Conservation (phyloP, 2,329 filamentous ascomycete species). For the Diaporthe sp. region DNA sequence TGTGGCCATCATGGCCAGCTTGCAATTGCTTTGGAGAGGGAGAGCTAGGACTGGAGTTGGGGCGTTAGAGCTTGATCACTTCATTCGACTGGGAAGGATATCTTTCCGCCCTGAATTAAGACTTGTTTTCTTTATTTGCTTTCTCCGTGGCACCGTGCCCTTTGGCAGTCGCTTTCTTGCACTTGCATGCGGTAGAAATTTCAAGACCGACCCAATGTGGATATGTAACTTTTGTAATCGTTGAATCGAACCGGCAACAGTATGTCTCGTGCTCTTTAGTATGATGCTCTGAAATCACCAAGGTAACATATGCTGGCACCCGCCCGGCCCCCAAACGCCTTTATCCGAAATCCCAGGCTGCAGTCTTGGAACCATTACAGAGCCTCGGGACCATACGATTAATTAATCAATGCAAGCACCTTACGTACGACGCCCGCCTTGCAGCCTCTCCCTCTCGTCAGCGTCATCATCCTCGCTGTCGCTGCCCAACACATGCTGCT, state of each 20-base stretch:
- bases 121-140: too few species aligned
- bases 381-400: neutral
- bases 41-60: slow-evolving; percentile 7
- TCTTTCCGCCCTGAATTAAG: neutral
- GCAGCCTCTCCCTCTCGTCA: slow-evolving; percentile 47
- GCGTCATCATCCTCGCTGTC: slow-evolving; percentile 58
- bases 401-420: neutral
- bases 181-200: neutral
- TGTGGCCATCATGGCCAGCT: neutral
- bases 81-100: neutral
- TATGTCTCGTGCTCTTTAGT: neutral
- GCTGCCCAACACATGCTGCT: slow-evolving; percentile 64
- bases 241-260: neutral
- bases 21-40: neutral
- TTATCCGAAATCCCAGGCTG: neutral
- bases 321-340: neutral
- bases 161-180: neutral
- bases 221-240: slow-evolving; percentile 3
- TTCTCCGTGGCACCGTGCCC: neutral
- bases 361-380: slow-evolving; percentile 10
- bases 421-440: slow-evolving; percentile 40
- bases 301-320: slow-evolving; percentile 4
- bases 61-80: slow-evolving; percentile 23
- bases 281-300: slow-evolving; percentile 17
- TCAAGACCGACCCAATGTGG: neutral